Evolutionary conservation across 75 land plant genomes (phyloP).

Genomic region (Pseudotsuga menziesii): DNA sequence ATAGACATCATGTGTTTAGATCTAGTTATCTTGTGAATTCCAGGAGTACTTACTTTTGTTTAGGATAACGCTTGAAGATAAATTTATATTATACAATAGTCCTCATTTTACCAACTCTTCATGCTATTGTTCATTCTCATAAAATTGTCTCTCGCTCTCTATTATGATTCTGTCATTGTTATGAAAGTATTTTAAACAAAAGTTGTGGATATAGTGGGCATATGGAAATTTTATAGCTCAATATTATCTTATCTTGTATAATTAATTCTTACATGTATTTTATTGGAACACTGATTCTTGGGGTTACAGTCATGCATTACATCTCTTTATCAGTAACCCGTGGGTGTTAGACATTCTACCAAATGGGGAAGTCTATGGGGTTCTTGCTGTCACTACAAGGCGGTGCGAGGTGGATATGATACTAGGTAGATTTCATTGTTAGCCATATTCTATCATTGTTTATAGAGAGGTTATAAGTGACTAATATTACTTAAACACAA

Average conservation of each 20-base stretch:
- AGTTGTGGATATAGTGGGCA: neutral
- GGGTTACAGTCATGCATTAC: conserved; percentile 85
- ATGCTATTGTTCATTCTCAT: neutral
- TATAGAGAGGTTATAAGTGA: neutral
- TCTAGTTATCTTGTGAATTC: too few species aligned
- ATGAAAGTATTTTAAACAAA: neutral
- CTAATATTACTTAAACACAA: neutral
- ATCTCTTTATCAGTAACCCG: conserved; percentile 93
- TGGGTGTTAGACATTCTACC: conserved; percentile 91
- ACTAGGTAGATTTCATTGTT: neutral
- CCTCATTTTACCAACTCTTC: too few species aligned
- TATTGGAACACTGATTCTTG: conserved; percentile 97
- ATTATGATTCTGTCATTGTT: neutral
- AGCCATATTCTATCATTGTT: neutral
- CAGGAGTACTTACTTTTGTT: too few species aligned
- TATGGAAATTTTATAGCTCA: neutral
- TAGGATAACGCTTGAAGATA: too few species aligned
- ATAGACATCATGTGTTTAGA: too few species aligned
- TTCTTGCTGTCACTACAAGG: conserved; percentile 88
- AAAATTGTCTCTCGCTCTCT: neutral
- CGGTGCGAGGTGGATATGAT: conserved; percentile 73
- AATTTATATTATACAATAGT: too few species aligned
- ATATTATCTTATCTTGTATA: neutral
- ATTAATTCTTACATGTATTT: conserved; percentile 48
- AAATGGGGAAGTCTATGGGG: conserved; percentile 75